These are phyloP conservation scores for Monosporascus sp. DNA, from an alignment of 2,329 filamentous ascomycete genomes.

Conservation along the genomic window DNA sequence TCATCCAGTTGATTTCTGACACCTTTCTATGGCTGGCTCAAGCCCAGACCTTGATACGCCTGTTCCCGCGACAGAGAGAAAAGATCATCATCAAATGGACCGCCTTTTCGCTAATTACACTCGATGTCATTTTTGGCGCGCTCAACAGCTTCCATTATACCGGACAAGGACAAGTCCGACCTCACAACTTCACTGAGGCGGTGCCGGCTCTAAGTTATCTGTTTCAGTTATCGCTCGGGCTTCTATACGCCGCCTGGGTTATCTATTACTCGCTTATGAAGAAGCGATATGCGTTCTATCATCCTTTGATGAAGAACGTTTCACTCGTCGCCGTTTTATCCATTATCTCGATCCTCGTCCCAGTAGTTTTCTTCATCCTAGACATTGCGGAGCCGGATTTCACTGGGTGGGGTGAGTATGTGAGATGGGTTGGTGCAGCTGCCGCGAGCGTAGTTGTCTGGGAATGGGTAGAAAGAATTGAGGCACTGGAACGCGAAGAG, in stretches of 20 bases:
- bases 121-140: constrained; percentile 86
- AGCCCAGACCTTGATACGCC: constrained; percentile 89
- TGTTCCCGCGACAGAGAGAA: constrained; percentile 94
- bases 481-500: constrained; percentile 85
- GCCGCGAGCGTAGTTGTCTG: constrained; percentile 95
- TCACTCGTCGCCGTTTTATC: constrained; percentile 74
- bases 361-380: constrained; percentile 87
- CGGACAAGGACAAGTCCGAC: constrained; percentile 49
- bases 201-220: constrained; percentile 88
- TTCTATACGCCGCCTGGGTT: constrained; percentile 89
- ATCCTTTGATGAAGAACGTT: constrained; percentile 86
- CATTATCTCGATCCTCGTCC: constrained; percentile 75
- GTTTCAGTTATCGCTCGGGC: constrained; percentile 78
- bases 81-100: constrained; percentile 99
- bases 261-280: constrained; percentile 92
- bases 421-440: constrained; percentile 91
- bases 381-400: constrained; percentile 83
- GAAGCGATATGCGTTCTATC: constrained; percentile 84
- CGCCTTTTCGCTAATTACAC: constrained; percentile 84
- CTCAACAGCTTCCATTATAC: constrained; percentile 75
- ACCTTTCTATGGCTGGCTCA: constrained; percentile 97
- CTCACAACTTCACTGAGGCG: constrained; percentile 77
- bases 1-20: constrained; percentile 89
- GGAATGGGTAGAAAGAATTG: constrained; percentile 96
- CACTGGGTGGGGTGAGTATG: constrained; percentile 90